These are phyloP conservation scores for Ogataea naganishii DNA, from an alignment of 805 yeast species.

Conservation along the genomic window DNA sequence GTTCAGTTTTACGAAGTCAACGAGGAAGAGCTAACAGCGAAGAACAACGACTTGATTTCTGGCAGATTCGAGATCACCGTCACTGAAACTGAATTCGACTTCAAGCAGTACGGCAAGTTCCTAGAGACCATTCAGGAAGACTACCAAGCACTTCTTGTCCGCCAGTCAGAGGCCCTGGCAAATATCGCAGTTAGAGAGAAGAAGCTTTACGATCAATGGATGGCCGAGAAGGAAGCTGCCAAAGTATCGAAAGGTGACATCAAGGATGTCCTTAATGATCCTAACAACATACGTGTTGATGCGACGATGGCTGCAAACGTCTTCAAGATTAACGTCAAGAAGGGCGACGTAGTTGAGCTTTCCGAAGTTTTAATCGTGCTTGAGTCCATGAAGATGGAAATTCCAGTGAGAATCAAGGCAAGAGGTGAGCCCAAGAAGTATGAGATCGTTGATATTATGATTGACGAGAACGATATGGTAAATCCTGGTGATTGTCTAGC, in stretches of 20 bases:
- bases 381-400: constrained; percentile 30
- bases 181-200: constrained; percentile 8
- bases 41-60: constrained; percentile 23
- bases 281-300: constrained; percentile 14
- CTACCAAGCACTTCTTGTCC: constrained; percentile 7
- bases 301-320: constrained; percentile 25
- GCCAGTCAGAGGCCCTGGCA: constrained; percentile 5
- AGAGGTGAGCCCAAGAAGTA: constrained; percentile 9
- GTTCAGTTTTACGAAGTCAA: constrained; percentile 29
- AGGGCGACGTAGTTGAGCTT: constrained; percentile 13
- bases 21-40: constrained; percentile 17
- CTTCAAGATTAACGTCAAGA: constrained; percentile 19
- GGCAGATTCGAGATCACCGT: constrained; percentile 20
- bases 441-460: constrained; percentile 17
- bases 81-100: constrained; percentile 23
- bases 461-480: constrained; percentile 25
- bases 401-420: constrained; percentile 17
- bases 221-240: constrained; percentile 13
- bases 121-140: constrained; percentile 20
- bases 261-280: constrained; percentile 14
- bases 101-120: constrained; percentile 21
- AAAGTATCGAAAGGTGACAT: constrained; percentile 12
- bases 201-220: constrained; percentile 15
- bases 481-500: constrained; percentile 18
- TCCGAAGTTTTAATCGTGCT: constrained; percentile 18